These are phyloP conservation scores for Leptomonas seymouri DNA, from an alignment of 208 protist species.

Conservation along the genomic window DNA sequence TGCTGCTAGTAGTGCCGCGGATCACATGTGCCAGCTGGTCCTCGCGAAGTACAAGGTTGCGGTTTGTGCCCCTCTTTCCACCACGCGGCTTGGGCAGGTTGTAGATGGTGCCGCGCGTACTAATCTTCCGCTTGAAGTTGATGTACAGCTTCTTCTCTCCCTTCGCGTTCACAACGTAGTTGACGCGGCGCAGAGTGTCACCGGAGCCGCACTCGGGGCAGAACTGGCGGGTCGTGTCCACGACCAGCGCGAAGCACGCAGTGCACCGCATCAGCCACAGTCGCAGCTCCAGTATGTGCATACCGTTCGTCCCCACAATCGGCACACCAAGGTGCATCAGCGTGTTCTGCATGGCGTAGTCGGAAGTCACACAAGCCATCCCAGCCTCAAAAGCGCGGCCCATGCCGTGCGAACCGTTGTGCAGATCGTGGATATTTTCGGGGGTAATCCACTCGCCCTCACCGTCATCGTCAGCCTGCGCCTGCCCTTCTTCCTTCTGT, in stretches of 20 bases:
- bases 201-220: conserved; percentile 88
- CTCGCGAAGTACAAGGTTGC: conserved; percentile 85
- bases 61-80: conserved; percentile 86
- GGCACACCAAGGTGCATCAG: conserved; percentile 91
- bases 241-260: conserved; percentile 84
- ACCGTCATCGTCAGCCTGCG: conserved; percentile 46
- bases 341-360: conserved; percentile 96
- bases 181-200: conserved; percentile 91
- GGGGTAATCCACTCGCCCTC: conserved; percentile 94
- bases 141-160: conserved; percentile 91
- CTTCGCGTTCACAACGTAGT: conserved; percentile 84
- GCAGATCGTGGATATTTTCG: conserved; percentile 79
- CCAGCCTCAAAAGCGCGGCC: conserved; percentile 64
- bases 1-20: conserved; percentile 57
- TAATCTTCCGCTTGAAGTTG: conserved; percentile 86
- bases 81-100: conserved; percentile 88
- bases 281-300: conserved; percentile 88
- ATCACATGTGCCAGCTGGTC: conserved; percentile 91
- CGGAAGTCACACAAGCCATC: conserved; percentile 94
- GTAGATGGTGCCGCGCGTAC: conserved; percentile 88
- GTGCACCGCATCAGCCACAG: conserved; percentile 93
- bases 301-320: conserved; percentile 85
- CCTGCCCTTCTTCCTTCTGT: conserved; percentile 31
- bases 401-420: conserved; percentile 17
- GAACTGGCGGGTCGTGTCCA: conserved; percentile 93